phyloP scores from a whole-genome alignment of 2,329 filamentous ascomycete genomes.

The Davidsoniella australis region DNA sequence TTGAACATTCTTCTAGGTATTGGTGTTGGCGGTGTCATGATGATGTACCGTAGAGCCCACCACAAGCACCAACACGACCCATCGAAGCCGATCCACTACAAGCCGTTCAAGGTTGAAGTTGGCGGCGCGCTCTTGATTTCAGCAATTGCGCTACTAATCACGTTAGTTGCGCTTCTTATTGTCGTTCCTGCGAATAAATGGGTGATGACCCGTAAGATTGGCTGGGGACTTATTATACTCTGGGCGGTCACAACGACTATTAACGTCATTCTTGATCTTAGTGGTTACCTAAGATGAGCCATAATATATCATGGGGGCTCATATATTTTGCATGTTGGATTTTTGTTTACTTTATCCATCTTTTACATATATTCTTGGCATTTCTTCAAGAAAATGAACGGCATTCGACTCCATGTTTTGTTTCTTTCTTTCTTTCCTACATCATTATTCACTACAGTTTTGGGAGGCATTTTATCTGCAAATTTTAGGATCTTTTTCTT shows the following conservation, averaged over 20 bases:
- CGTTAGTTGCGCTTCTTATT: slow-evolving; percentile 60
- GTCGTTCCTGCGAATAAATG: slow-evolving; percentile 73
- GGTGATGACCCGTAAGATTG: slow-evolving; percentile 69
- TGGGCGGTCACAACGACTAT: slow-evolving; percentile 67
- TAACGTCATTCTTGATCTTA: slow-evolving; percentile 69
- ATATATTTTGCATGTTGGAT: slow-evolving; percentile 4
- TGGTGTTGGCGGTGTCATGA: slow-evolving; percentile 77
- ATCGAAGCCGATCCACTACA: slow-evolving; percentile 43
- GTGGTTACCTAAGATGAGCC: slow-evolving; percentile 28
- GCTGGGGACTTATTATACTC: slow-evolving; percentile 59
- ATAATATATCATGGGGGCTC: slow-evolving; percentile 17
- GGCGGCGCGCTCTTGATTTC: slow-evolving; percentile 73
- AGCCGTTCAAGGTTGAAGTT: slow-evolving; percentile 68
- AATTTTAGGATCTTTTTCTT: too few relatives aligned
- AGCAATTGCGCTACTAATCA: slow-evolving; percentile 66
- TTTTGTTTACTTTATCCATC: too few relatives aligned
- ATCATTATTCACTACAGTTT: too few relatives aligned
- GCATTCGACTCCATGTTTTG: background rate
- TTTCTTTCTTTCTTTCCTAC: background rate
- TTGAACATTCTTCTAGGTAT: slow-evolving; percentile 92
- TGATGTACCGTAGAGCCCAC: slow-evolving; percentile 58
- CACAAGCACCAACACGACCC: slow-evolving; percentile 49
- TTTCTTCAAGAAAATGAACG: background rate
- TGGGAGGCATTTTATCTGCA: too few relatives aligned
- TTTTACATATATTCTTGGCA: background rate